Evolutionary conservation across 768 basidiomycete species (phyloP).

Genomic region (Coprinopsis cinerea): DNA sequence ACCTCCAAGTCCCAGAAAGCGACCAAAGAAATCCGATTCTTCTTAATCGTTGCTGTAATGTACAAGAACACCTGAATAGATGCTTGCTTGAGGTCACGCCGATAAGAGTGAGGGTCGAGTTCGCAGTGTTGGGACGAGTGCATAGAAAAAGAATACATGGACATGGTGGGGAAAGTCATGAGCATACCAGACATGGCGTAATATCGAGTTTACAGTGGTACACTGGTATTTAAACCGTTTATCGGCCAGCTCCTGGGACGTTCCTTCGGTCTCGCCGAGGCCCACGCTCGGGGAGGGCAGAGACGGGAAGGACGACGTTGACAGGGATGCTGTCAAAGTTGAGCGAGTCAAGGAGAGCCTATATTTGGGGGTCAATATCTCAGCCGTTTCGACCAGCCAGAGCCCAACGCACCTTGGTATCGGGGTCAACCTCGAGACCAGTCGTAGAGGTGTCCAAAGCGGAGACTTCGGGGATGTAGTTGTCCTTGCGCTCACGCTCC

Average conservation of each 20-base stretch:
- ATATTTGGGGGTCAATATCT: background rate
- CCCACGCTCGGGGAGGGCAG: slow-evolving; percentile 62
- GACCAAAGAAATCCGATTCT: too few species aligned
- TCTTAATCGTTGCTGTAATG: too few species aligned
- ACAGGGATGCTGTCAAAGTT: slow-evolving; percentile 93
- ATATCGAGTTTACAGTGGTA: background rate
- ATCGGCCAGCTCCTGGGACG: slow-evolving; percentile 75
- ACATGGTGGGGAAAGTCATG: background rate
- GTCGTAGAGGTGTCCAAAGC: slow-evolving; percentile 76
- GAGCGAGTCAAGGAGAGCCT: slow-evolving; percentile 86
- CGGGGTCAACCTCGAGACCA: slow-evolving; percentile 83
- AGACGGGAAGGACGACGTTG: slow-evolving; percentile 58
- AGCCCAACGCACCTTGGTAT: slow-evolving; percentile 74
- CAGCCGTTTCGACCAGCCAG: background rate
- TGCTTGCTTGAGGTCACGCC: too few species aligned
- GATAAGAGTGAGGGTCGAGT: too few species aligned
- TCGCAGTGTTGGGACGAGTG: too few species aligned
- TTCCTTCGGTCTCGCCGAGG: slow-evolving; percentile 70
- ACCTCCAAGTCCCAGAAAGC: too few species aligned
- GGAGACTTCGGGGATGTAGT: slow-evolving; percentile 97
- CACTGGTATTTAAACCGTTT: background rate
- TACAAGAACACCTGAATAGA: too few species aligned
- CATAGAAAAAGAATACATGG: slow-evolving; percentile 1
- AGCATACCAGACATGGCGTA: too few species aligned
- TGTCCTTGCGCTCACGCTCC: slow-evolving; percentile 98